These are phyloP conservation scores for Histomonas meleagridis DNA, from an alignment of 208 protist species.

Conservation along the genomic window DNA sequence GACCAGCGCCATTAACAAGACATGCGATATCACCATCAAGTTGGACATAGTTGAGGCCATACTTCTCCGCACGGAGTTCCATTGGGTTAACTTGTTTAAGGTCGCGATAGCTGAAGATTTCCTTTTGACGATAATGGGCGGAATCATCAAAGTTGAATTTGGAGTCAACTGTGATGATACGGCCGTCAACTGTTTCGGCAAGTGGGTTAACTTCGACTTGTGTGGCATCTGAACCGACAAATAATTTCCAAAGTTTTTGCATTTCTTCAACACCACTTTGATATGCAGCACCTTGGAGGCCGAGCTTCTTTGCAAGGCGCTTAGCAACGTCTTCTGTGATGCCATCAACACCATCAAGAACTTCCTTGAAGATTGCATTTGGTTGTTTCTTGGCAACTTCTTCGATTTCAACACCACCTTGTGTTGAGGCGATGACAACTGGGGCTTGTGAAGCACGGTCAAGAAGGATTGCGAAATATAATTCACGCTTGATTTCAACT, in stretches of 20 bases:
- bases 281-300: background rate
- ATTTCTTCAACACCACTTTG: conserved; percentile 61
- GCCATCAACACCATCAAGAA: conserved; percentile 19
- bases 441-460: conserved; percentile 48
- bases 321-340: background rate
- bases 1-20: conserved; percentile 75
- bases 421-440: conserved; percentile 64
- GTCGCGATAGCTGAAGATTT: conserved; percentile 82
- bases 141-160: conserved; percentile 98
- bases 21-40: conserved; percentile 92
- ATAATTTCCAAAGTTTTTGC: conserved; percentile 83
- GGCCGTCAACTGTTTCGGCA: conserved; percentile 66
- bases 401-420: conserved; percentile 94
- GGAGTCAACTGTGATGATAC: conserved; percentile 84
- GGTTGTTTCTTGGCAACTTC: conserved; percentile 77
- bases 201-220: conserved; percentile 96
- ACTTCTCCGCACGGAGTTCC: conserved; percentile 80
- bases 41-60: conserved; percentile 95
- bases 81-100: conserved; percentile 66
- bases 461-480: conserved; percentile 92
- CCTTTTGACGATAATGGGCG: conserved; percentile 81
- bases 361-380: conserved; percentile 71
- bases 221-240: conserved; percentile 73
- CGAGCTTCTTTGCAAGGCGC: background rate
- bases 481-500: conserved; percentile 64